Base-by-base conservation (phyloP, 179 eudicot species). In the Beta corolliflora region DNA sequence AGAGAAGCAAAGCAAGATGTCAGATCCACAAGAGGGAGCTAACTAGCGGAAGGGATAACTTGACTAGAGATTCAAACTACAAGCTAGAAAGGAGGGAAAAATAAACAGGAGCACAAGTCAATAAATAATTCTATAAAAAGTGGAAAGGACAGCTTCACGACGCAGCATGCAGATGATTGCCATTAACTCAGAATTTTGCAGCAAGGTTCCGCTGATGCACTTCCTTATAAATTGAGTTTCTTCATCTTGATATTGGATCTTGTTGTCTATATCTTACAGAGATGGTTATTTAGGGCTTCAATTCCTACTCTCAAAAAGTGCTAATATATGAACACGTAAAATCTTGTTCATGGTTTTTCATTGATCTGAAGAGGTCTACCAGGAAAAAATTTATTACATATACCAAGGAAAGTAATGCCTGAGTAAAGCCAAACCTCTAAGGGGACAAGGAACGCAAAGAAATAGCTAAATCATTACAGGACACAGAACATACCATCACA, bases 401-500 rank as follows among this genome's bases (percentile, higher is more conserved):
- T 18, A 77, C 61, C 59, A 81, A 46, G 48, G 59, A 71, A 67
- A 66, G 44, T 44, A 77, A 63, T 53, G 36, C 82, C 55, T 63
- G 71, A 55, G 21, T 12, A 31, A 16, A 18, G 14, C 9, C 61
- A 45, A 67, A 61, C 5, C 60, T 60, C 58, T 71, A 58, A 25
- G 63, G 14, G 29, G 36, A 70, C 29, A 80, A 21, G 21, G 60
- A 41, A 21, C 44, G 53, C 0, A 29, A 48, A 16, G 12, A 11
- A 65, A 72, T 55, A 16, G 56, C 3, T 70, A 73, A 53, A 73
- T 18, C 5, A 18, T n/a, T 65, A 77, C 58, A 36, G 67, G 74
- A 52, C 70, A 66, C 12, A n/a, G 77, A 73, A 44, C 82, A 77
- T 91, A 95, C 99, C 98, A 80, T 89, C 89, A 87, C 99, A 97